These are phyloP conservation scores for Clonostachys rosea DNA, from an alignment of 2,329 filamentous ascomycete genomes.

Conservation along the genomic window DNA sequence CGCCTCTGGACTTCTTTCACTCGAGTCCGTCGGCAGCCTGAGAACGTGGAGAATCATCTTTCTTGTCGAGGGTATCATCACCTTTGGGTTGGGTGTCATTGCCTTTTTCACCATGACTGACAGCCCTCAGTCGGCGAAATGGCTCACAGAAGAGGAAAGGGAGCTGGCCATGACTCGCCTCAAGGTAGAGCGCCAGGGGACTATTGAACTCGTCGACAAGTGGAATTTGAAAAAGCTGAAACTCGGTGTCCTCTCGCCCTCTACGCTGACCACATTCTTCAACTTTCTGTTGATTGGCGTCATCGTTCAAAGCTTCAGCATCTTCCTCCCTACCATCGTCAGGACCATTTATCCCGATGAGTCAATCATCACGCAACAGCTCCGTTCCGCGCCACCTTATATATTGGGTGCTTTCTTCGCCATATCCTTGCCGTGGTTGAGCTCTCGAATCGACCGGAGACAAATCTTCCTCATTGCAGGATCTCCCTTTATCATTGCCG, in stretches of 20 bases:
- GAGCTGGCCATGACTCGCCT: constrained; percentile 57
- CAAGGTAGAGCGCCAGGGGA: constrained; percentile 56
- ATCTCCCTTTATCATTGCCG: constrained; percentile 2
- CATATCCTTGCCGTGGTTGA: constrained; percentile 45
- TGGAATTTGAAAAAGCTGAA: constrained; percentile 48
- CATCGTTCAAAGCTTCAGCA: constrained; percentile 59
- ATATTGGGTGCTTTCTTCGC: constrained; percentile 55
- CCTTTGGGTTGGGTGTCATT: constrained; percentile 44
- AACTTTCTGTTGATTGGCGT: constrained; percentile 60
- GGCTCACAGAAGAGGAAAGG: constrained; percentile 60
- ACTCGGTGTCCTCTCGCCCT: constrained; percentile 51
- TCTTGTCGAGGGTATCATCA: constrained; percentile 64
- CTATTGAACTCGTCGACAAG: constrained; percentile 53
- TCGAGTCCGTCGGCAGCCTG: constrained; percentile 51
- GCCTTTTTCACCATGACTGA: constrained; percentile 61
- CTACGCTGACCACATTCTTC: constrained; percentile 43
- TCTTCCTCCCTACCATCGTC: constrained; percentile 61
- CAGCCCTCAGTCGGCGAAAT: constrained; percentile 59
- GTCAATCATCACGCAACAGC: constrained; percentile 51
- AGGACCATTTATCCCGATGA: constrained; percentile 52
- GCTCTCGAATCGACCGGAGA: constrained; percentile 45
- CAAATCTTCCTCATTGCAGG: constrained; percentile 13
- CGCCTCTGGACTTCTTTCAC: constrained; percentile 54
- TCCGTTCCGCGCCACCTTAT: constrained; percentile 59
- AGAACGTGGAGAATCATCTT: constrained; percentile 67